Conservation (phyloP, 768 basidiomycete genomes). For the Candolleomyces aberdarensis region DNA sequence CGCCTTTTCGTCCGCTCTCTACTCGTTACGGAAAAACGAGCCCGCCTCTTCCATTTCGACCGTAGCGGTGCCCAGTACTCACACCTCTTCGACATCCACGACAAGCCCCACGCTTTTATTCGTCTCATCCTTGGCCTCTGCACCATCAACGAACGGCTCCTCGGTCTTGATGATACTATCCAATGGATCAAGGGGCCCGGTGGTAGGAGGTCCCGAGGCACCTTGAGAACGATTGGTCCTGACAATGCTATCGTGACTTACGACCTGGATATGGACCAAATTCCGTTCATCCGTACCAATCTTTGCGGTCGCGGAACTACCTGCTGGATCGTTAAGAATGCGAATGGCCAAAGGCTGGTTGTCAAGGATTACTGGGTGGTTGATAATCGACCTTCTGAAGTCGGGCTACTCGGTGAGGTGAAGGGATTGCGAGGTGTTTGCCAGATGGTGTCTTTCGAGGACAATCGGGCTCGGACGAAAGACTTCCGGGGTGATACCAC, state of each 20-base stretch:
- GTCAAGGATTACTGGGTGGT: background rate
- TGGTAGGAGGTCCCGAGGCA: background rate
- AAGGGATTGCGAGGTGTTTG: background rate
- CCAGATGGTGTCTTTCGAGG: background rate
- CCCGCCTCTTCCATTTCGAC: constrained; percentile 4
- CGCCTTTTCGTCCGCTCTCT: background rate
- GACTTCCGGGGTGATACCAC: background rate
- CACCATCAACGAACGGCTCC: background rate
- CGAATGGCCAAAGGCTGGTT: background rate
- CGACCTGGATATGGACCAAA: background rate
- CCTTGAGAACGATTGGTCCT: background rate
- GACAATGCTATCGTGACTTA: background rate
- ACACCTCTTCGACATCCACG: background rate
- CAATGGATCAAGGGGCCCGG: background rate
- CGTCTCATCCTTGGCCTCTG: background rate
- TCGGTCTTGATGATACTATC: background rate
- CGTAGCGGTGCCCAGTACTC: background rate
- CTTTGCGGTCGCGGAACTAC: background rate
- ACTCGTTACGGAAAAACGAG: background rate
- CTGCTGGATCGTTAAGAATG: background rate
- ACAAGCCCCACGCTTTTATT: background rate
- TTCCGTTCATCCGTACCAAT: background rate
- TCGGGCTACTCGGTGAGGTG: background rate
- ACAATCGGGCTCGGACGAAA: background rate
- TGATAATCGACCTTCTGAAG: background rate